Evolutionary conservation across 1,284 basidiomycete genomes (phyloP).

Genomic region (Flammula alnicola): DNA sequence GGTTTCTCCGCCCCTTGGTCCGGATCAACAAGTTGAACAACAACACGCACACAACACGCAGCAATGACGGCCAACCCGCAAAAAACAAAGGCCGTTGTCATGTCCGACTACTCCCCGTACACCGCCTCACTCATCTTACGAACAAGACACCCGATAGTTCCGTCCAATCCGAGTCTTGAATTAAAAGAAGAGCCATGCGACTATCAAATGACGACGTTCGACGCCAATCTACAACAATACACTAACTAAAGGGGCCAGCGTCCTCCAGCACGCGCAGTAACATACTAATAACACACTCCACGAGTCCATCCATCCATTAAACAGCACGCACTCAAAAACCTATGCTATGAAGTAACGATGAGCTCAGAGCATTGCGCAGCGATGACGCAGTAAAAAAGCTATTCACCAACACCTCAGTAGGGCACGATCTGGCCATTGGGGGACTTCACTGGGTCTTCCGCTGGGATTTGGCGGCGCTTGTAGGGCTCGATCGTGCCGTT

Average conservation of each 20-base stretch:
- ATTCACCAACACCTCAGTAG: too few relatives aligned
- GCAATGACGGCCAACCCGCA: neutral
- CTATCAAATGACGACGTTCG: slow-evolving; percentile 23
- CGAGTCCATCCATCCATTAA: slow-evolving; percentile 9
- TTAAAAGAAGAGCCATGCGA: slow-evolving; percentile 19
- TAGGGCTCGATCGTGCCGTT: slow-evolving; percentile 30
- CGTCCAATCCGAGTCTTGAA: slow-evolving; percentile 17
- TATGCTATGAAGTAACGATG: too few relatives aligned
- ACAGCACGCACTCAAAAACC: slow-evolving; percentile 7
- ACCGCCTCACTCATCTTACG: neutral
- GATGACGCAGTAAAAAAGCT: too few relatives aligned
- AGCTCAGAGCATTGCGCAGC: too few relatives aligned
- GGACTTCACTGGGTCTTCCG: slow-evolving; percentile 29
- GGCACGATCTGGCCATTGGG: slow-evolving; percentile 33
- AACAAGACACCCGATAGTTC: slow-evolving; percentile 11
- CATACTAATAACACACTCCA: slow-evolving; percentile 2
- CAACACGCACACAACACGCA: neutral
- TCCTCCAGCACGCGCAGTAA: slow-evolving; percentile 10
- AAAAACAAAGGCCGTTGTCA: neutral
- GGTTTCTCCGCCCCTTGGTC: neutral
- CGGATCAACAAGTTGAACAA: neutral
- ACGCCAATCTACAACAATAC: slow-evolving; percentile 21
- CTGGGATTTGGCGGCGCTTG: slow-evolving; percentile 26
- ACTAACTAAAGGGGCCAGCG: slow-evolving; percentile 11
- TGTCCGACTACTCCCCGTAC: neutral